phyloP scores from a whole-genome alignment of 176 grass and related monocot species.

The Puccinellia tenuiflora region DNA sequence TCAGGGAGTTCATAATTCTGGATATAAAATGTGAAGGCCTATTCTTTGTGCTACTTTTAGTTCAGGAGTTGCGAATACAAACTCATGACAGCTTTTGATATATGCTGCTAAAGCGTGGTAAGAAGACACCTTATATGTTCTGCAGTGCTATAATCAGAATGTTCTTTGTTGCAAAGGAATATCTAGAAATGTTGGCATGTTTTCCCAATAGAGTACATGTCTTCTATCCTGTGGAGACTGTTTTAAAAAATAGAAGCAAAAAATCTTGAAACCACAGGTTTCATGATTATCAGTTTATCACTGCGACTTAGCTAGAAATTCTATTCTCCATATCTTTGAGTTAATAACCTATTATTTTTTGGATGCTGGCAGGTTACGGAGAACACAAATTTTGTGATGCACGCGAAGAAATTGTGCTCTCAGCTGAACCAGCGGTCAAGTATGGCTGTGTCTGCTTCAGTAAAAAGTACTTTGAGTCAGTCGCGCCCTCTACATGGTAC shows the following conservation, averaged over 20 bases:
- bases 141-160: neutral
- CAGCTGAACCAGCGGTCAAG: constrained; percentile 46
- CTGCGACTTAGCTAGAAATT: neutral
- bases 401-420: constrained; percentile 58
- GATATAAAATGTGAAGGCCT: neutral
- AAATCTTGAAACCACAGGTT: neutral
- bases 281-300: neutral
- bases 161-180: neutral
- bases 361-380: constrained; percentile 54
- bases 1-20: neutral
- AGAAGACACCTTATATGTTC: neutral
- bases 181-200: neutral
- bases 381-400: constrained; percentile 64
- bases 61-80: constrained; percentile 1
- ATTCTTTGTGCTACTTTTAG: constrained; percentile 4
- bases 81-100: neutral
- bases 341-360: neutral
- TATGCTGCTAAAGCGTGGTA: neutral
- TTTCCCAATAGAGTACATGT: neutral
- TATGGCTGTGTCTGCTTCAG: constrained; percentile 42
- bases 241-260: neutral
- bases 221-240: neutral
- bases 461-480: constrained; percentile 33
- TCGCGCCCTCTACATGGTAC: constrained; percentile 13
- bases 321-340: constrained; percentile 5